Conservation (phyloP, 23 red algal genomes). For the Agarophyton chilense region DNA sequence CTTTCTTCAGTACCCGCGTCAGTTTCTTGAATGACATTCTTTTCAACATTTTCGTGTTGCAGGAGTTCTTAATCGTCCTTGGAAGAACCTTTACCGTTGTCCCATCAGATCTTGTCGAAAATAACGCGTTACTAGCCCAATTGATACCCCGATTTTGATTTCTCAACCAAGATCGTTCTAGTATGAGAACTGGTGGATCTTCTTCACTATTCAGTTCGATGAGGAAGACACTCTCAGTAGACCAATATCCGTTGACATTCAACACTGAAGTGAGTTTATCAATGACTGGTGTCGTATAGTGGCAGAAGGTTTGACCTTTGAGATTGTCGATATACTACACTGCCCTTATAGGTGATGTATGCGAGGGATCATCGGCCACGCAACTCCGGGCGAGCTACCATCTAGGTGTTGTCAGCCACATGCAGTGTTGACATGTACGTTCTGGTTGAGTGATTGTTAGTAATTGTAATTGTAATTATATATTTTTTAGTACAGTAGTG, state of each 20-base stretch:
- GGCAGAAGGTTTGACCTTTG: too few relatives aligned
- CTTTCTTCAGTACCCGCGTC: background rate
- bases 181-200: background rate
- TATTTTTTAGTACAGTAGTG: too few relatives aligned
- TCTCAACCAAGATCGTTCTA: background rate
- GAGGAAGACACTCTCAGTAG: slow-evolving; percentile 1
- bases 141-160: slow-evolving; percentile 1
- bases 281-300: too few relatives aligned
- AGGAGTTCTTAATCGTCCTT: background rate
- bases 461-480: too few relatives aligned
- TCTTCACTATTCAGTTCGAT: background rate
- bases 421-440: too few relatives aligned
- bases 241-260: background rate
- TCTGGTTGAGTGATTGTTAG: too few relatives aligned
- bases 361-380: too few relatives aligned
- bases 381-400: too few relatives aligned
- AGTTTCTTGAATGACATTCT: slow-evolving; percentile 10
- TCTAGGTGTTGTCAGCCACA: too few relatives aligned
- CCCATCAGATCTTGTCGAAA: background rate
- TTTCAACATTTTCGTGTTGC: background rate
- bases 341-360: too few relatives aligned
- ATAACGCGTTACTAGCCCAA: background rate
- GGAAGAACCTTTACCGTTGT: background rate
- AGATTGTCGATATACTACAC: too few relatives aligned
- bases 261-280: background rate